phyloP scores from a whole-genome alignment of 1,139 yeast genomes.

The Geotrichum cucujoidarum region DNA sequence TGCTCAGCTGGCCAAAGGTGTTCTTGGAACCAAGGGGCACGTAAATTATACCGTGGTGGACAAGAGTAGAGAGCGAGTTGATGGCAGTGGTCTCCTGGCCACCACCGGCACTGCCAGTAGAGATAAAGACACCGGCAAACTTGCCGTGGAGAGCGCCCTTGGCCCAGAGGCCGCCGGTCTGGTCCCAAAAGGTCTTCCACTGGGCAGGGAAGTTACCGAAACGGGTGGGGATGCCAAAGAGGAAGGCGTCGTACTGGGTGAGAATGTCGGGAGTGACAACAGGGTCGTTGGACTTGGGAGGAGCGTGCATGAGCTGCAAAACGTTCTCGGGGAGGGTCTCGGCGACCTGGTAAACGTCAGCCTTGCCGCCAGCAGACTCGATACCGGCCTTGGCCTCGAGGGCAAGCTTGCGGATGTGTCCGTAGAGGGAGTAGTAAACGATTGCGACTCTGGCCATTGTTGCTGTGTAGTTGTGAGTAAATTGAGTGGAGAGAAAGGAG shows the following conservation, averaged over 20 bases:
- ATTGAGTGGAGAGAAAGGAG: not conserved
- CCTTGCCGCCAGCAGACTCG: conserved; percentile 66
- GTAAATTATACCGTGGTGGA: conserved; percentile 64
- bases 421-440: conserved; percentile 76
- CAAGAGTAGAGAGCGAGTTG: conserved; percentile 60
- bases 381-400: conserved; percentile 66
- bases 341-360: conserved; percentile 64
- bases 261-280: conserved; percentile 59
- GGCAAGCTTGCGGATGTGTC: conserved; percentile 68
- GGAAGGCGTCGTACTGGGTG: conserved; percentile 62
- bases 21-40: conserved; percentile 77
- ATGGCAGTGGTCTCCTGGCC: conserved; percentile 71
- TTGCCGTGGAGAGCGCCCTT: conserved; percentile 69
- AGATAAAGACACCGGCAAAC: conserved; percentile 68
- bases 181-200: conserved; percentile 75
- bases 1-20: conserved; percentile 53
- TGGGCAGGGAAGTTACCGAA: conserved; percentile 80
- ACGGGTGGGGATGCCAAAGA: conserved; percentile 82
- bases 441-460: conserved; percentile 47
- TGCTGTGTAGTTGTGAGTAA: not conserved
- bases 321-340: conserved; percentile 72
- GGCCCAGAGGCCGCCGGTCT: conserved; percentile 82
- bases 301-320: conserved; percentile 57
- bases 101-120: conserved; percentile 82
- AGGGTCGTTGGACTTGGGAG: conserved; percentile 64